Conservation (phyloP, 108 stramenopile genomes). For the Cyclostephanos tholiformis region DNA sequence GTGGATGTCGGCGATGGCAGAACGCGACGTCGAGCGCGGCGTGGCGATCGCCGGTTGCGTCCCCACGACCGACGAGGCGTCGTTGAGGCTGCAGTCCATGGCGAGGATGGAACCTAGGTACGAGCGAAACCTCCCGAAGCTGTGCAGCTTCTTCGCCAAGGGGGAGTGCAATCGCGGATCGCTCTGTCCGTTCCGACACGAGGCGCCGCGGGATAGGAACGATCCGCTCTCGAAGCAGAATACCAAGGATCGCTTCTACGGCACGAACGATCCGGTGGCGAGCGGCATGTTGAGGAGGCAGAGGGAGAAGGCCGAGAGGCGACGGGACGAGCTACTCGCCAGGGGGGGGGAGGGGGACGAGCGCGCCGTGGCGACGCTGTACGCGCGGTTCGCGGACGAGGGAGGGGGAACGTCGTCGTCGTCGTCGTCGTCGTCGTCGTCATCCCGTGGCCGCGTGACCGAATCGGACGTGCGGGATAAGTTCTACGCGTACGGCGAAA, state of each 20-base stretch:
- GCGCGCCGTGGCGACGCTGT: conserved; percentile 71
- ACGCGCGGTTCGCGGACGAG: conserved; percentile 78
- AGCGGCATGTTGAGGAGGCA: conserved; percentile 76
- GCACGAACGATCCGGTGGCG: conserved; percentile 92
- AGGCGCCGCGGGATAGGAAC: conserved; percentile 92
- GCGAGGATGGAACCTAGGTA: conserved; percentile 93
- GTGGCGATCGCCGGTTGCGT: conserved; percentile 51
- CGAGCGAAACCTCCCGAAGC: conserved; percentile 94
- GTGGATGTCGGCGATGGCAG: conserved; percentile 85
- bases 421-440: no score
- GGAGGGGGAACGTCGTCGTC: not conserved
- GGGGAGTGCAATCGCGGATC: conserved; percentile 96
- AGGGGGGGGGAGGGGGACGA: conserved; percentile 76
- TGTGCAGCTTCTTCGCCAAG: conserved; percentile 94
- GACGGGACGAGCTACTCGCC: conserved; percentile 61
- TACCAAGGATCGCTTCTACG: conserved; percentile 95
- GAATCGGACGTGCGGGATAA: conserved; percentile 76
- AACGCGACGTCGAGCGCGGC: conserved; percentile 74
- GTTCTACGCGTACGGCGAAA: conserved; percentile 87
- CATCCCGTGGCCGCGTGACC: no score
- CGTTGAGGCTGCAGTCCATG: conserved; percentile 86
- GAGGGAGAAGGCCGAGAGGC: conserved; percentile 51
- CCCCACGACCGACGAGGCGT: conserved; percentile 62
- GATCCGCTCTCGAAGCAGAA: conserved; percentile 92
- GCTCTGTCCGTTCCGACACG: conserved; percentile 97